phyloP scores from a whole-genome alignment of 2,329 filamentous ascomycete species.

The Nigrospora sphaerica region DNA sequence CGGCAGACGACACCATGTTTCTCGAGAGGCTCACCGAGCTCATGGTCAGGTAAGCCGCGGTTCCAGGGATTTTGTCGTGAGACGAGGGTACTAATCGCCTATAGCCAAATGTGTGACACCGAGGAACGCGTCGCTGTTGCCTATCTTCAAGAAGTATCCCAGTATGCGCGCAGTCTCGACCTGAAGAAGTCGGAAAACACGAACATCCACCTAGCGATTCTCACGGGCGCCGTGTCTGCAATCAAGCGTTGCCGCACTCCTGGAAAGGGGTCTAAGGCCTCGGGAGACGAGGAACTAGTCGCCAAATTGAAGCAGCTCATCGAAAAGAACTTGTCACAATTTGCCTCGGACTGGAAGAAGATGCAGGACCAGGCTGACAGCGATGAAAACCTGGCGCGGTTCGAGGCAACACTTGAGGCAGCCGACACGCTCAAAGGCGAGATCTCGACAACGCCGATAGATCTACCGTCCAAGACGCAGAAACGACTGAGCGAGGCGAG shows the following conservation, averaged over 20 bases:
- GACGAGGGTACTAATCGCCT: constrained; percentile 7
- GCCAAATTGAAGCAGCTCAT: constrained; percentile 10
- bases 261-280: too few species aligned
- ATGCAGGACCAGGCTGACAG: constrained; percentile 4
- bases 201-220: constrained; percentile 13
- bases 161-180: constrained; percentile 13
- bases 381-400: constrained; percentile 6
- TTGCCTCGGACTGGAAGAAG: constrained; percentile 11
- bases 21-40: constrained; percentile 17
- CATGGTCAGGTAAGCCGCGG: constrained; percentile 15
- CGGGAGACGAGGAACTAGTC: neutral
- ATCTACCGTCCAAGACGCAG: constrained; percentile 12
- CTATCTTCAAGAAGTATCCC: constrained; percentile 15
- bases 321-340: constrained; percentile 10
- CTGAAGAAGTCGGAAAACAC: constrained; percentile 3
- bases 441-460: constrained; percentile 7
- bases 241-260: constrained; percentile 3
- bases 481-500: constrained; percentile 13
- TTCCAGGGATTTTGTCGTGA: neutral
- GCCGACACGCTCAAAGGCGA: constrained; percentile 11
- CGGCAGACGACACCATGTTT: constrained; percentile 8
- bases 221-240: constrained; percentile 15
- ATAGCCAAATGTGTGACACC: constrained; percentile 17
- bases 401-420: constrained; percentile 14
- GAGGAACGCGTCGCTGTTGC: constrained; percentile 12